Evolutionary conservation across 2,329 filamentous ascomycete species (phyloP).

Genomic region (Fusarium sp.): DNA sequence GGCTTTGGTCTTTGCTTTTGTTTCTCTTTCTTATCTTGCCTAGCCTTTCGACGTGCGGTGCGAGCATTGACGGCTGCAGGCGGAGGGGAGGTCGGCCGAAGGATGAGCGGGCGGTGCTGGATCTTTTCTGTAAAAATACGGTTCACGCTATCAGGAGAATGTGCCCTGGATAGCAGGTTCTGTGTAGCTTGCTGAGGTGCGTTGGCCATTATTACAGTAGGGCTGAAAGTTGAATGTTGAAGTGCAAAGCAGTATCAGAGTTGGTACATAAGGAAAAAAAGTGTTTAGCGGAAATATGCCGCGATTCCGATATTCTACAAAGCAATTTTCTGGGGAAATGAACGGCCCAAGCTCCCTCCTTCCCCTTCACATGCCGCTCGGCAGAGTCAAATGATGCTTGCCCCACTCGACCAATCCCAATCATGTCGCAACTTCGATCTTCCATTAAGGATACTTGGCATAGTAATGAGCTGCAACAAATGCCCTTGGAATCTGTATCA

Average conservation of each 20-base stretch:
- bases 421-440: constrained; percentile 40
- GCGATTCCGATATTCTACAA: constrained; percentile 24
- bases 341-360: constrained; percentile 36
- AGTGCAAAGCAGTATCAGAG: not conserved
- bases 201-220: constrained; percentile 52
- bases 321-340: constrained; percentile 40
- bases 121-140: constrained; percentile 86
- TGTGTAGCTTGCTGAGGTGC: constrained; percentile 63
- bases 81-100: constrained; percentile 80
- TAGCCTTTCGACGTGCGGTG: constrained; percentile 66
- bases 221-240: constrained; percentile 9
- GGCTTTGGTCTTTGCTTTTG: constrained; percentile 71
- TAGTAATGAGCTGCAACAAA: constrained; percentile 21
- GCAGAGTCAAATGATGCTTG: constrained; percentile 34
- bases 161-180: constrained; percentile 80
- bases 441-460: constrained; percentile 10
- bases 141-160: constrained; percentile 77
- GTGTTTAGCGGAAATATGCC: constrained; percentile 35
- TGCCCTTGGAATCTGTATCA: constrained; percentile 21
- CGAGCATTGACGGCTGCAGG: constrained; percentile 68
- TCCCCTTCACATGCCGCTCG: constrained; percentile 49
- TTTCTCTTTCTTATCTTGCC: constrained; percentile 60
- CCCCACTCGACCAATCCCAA: constrained; percentile 45
- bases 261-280: constrained; percentile 3
- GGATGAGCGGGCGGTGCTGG: constrained; percentile 82